A percentile compares a stretch with the other conserved stretches of the same genome.
These are phyloP conservation scores for Grifola frondosa DNA, from an alignment of 1,284 basidiomycete genomes.

Conservation along the genomic window DNA sequence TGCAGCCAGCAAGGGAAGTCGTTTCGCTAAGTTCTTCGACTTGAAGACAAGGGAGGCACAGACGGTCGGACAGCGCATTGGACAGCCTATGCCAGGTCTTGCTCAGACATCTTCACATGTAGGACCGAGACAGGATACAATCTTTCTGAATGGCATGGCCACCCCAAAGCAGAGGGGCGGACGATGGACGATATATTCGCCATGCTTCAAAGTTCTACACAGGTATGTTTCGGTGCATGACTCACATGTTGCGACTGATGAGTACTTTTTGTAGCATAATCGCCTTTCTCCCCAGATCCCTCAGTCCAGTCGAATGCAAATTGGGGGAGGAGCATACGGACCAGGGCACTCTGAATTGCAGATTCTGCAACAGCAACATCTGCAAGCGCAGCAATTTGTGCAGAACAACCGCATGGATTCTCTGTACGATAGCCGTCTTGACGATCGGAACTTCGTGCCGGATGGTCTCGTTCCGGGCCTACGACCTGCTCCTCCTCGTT, in stretches of 20 bases:
- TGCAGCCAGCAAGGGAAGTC: slow-evolving; percentile 64
- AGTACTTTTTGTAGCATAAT: slow-evolving; percentile 24
- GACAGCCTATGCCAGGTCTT: slow-evolving; percentile 38
- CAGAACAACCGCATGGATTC: slow-evolving; percentile 54
- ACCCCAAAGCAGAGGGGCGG: slow-evolving; percentile 46
- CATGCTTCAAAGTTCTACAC: slow-evolving; percentile 66
- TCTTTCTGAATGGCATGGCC: slow-evolving; percentile 36
- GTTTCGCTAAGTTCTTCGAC: slow-evolving; percentile 82
- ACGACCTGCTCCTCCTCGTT: slow-evolving; percentile 55
- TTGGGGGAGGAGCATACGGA: slow-evolving; percentile 29
- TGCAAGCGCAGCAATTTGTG: slow-evolving; percentile 43
- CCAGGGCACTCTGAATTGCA: slow-evolving; percentile 31
- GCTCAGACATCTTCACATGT: slow-evolving; percentile 44
- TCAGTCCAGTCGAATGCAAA: slow-evolving; percentile 25
- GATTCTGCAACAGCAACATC: slow-evolving; percentile 41
- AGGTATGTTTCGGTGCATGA: slow-evolving; percentile 39
- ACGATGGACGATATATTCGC: slow-evolving; percentile 76
- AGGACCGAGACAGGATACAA: slow-evolving; percentile 46
- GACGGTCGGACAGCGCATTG: slow-evolving; percentile 37
- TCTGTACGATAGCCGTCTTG: slow-evolving; percentile 67
- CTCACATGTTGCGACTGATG: not conserved
- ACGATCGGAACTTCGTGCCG: slow-evolving; percentile 76
- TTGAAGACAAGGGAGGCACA: slow-evolving; percentile 55
- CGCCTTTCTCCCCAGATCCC: slow-evolving; percentile 29
- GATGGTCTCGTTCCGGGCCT: slow-evolving; percentile 83